A percentile compares a stretch with the other conserved stretches of the same genome.
phyloP scores from a whole-genome alignment of 305 asterid species.

The Fraxinus xanthoxyloides region DNA sequence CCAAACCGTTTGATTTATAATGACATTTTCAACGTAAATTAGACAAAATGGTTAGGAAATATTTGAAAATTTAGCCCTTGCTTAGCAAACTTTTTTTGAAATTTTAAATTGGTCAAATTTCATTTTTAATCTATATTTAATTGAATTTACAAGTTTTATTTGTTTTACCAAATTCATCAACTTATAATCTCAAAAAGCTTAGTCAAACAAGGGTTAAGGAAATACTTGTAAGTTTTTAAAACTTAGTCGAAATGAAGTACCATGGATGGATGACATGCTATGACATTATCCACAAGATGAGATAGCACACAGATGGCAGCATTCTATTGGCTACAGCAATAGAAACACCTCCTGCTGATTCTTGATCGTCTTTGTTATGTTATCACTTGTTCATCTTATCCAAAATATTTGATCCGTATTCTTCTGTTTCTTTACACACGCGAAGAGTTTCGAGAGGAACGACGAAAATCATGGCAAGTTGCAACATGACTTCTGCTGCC shows the following conservation, averaged over 20 bases:
- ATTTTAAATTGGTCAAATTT: too few relatives aligned
- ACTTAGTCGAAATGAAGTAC: not conserved
- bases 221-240: not conserved
- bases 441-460: not conserved
- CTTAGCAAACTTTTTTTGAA: not conserved
- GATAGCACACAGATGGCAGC: not conserved
- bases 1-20: not conserved
- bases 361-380: not conserved
- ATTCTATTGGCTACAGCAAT: not conserved
- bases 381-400: not conserved
- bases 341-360: not conserved
- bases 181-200: too few relatives aligned
- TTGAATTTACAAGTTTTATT: too few relatives aligned
- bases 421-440: not conserved
- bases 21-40: not conserved
- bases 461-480: conserved; percentile 26
- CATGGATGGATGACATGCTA: not conserved
- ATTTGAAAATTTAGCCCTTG: too few relatives aligned
- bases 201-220: not conserved
- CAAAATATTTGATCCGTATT: not conserved
- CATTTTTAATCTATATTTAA: not conserved
- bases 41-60: not conserved
- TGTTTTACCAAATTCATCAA: too few relatives aligned
- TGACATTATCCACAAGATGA: not conserved
- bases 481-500: conserved; percentile 30